These are phyloP conservation scores for Paramecium sexaurelia DNA, from an alignment of 73 alveolate species.

Conservation along the genomic window DNA sequence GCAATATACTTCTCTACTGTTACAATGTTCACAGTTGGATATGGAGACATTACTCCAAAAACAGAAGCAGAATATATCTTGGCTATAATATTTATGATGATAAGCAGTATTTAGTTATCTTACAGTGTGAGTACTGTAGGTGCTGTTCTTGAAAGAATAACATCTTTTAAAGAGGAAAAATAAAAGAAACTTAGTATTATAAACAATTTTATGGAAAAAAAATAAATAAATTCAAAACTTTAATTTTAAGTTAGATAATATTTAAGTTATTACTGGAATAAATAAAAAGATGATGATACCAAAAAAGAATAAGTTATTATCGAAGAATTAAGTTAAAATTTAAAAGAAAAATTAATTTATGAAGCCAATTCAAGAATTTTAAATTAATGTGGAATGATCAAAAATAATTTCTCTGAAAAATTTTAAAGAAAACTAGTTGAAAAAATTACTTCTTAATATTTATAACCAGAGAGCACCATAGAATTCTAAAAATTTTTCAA, in stretches of 20 bases:
- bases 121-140: conserved; percentile 68
- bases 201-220: conserved; percentile 58
- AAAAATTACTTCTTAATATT: background rate
- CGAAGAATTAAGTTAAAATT: conserved; percentile 8
- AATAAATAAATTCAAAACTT: background rate
- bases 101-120: conserved; percentile 21
- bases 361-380: conserved; percentile 59
- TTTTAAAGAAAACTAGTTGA: conserved; percentile 20
- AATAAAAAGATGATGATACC: conserved; percentile 6
- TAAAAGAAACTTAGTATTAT: conserved; percentile 43
- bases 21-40: conserved; percentile 69
- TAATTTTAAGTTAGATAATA: conserved; percentile 50
- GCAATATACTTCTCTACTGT: conserved; percentile 63
- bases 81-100: conserved; percentile 55
- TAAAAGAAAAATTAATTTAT: conserved; percentile 52
- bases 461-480: conserved; percentile 47
- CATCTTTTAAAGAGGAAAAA: background rate
- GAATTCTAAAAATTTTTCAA: background rate
- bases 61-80: conserved; percentile 36
- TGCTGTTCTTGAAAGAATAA: conserved; percentile 22
- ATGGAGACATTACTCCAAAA: conserved; percentile 63
- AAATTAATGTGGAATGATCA: background rate
- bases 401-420: conserved; percentile 38
- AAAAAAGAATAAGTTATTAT: conserved; percentile 42
- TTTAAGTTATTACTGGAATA: conserved; percentile 61